Base-by-base conservation (phyloP, 345 rosid species). In the Populus davidiana region DNA sequence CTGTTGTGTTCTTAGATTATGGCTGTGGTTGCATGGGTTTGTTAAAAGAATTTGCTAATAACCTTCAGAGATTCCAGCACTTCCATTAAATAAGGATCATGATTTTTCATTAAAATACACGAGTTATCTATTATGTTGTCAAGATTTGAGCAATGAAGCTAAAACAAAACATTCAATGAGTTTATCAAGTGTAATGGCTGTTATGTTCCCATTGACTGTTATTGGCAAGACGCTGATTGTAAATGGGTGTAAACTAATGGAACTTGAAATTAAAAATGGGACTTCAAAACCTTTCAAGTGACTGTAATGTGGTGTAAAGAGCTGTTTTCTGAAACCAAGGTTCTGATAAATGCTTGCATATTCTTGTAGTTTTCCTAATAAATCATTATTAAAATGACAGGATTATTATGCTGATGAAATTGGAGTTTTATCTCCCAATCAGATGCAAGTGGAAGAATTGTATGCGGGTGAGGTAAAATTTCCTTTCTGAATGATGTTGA, bases 401-500 rank as follows among this genome's bases (percentile, higher is more conserved):
- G 98, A 92, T 79, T 96, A 93, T 84, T 86, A 72, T 77, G 98
- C 91, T 18, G 99, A 96, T 87, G 99, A 96, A 86, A 85, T 96
- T 18, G 99, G 99, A 71, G 99, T 96, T 80, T 74, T 96, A 56
- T 96, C 99, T 80, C 99, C 99, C 59, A 91, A 84, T 73, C 99
- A 95, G 86, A 79, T 95, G 91, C 93, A 93, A 86, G 97, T 90
- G 82, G 90, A 88, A 67, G 96, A 92, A 80, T 81, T 96, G 82
- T 92, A 82, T 86, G 93, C 98, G 69, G 99, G 99, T 82, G 99
- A 96, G 96, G 99, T 95, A 93, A 87, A 85, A 71, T 79, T 25
- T 65, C 41, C 69, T 5, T 65, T 65, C 38, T 35, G 33, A 14
- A 65, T 35, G 20, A 65, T 3, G 0, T 3, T 65, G 69, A 65